Evolutionary conservation across 352 stramenopile species (phyloP).

Genomic region (Pythium sp.): DNA sequence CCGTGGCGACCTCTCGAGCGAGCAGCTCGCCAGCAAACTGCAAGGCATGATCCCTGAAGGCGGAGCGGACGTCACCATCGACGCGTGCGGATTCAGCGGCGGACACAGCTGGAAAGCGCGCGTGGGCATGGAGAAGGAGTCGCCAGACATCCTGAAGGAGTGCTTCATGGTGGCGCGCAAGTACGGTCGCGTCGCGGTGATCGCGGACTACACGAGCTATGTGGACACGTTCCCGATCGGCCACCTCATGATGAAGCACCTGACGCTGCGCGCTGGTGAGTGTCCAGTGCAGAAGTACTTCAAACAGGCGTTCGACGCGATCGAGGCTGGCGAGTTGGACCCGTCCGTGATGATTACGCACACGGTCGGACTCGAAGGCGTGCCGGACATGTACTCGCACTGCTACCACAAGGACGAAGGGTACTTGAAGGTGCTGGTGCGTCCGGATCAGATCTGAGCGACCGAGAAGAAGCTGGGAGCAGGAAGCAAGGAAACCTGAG

Average conservation of each 20-base stretch:
- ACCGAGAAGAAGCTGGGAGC: slow-evolving; percentile 9
- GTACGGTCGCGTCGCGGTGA: slow-evolving; percentile 28
- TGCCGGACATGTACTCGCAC: slow-evolving; percentile 46
- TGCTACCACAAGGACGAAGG: slow-evolving; percentile 57
- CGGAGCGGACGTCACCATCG: slow-evolving; percentile 57
- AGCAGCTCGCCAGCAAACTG: slow-evolving; percentile 48
- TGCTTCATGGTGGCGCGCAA: slow-evolving; percentile 41
- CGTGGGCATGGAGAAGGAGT: slow-evolving; percentile 48
- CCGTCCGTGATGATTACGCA: slow-evolving; percentile 55
- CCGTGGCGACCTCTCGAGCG: slow-evolving; percentile 38
- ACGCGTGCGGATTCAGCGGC: slow-evolving; percentile 37
- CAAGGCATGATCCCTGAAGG: slow-evolving; percentile 42
- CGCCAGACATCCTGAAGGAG: slow-evolving; percentile 58
- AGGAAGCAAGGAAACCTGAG: not conserved
- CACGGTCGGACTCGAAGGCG: slow-evolving; percentile 48
- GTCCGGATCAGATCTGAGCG: slow-evolving; percentile 28
- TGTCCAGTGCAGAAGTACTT: slow-evolving; percentile 42
- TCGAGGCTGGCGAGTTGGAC: slow-evolving; percentile 34
- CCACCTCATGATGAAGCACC: slow-evolving; percentile 46
- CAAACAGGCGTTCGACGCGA: slow-evolving; percentile 24
- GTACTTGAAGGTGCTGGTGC: slow-evolving; percentile 62
- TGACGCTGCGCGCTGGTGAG: slow-evolving; percentile 34
- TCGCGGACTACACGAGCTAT: slow-evolving; percentile 33
- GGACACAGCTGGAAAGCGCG: slow-evolving; percentile 43
- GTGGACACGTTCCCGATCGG: slow-evolving; percentile 39